These are phyloP conservation scores for Asterella californica DNA, from an alignment of 225 moss, liverwort and hornwort species.

Conservation along the genomic window DNA sequence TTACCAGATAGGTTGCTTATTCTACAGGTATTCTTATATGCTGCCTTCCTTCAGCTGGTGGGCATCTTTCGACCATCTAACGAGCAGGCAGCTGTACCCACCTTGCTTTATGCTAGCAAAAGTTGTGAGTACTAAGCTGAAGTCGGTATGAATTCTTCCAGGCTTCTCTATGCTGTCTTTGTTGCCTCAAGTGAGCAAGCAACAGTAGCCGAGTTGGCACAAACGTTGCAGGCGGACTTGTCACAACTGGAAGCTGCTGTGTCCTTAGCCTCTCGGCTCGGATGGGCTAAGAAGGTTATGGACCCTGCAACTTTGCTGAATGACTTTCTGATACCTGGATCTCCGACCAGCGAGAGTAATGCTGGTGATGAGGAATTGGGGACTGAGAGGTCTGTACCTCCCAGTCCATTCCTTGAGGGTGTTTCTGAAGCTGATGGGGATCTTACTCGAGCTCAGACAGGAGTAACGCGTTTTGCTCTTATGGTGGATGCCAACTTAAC, in stretches of 20 bases:
- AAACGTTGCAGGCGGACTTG: slow-evolving; percentile 86
- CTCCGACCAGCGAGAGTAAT: slow-evolving; percentile 60
- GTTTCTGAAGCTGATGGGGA: slow-evolving; percentile 57
- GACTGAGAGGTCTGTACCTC: slow-evolving; percentile 36
- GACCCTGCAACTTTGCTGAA: slow-evolving; percentile 76
- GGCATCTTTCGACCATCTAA: not conserved
- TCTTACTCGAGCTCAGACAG: slow-evolving; percentile 40
- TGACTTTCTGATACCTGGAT: slow-evolving; percentile 64
- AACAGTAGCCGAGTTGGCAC: slow-evolving; percentile 80
- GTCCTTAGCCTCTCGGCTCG: slow-evolving; percentile 85
- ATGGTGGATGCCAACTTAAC: slow-evolving; percentile 99
- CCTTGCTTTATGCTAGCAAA: not conserved
- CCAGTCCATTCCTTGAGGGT: slow-evolving; percentile 63
- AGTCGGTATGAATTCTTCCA: slow-evolving; percentile 31
- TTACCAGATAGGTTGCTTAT: too few species aligned
- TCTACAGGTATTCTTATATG: too few species aligned
- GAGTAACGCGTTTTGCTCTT: slow-evolving; percentile 84
- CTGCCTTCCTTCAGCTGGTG: too few species aligned
- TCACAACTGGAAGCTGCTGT: slow-evolving; percentile 94
- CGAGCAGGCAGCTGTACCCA: not conserved
- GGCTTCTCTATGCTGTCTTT: slow-evolving; percentile 97
- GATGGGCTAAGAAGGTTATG: slow-evolving; percentile 96
- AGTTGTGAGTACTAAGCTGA: not conserved
- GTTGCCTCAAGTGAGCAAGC: slow-evolving; percentile 97
- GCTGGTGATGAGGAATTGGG: slow-evolving; percentile 56